These are phyloP conservation scores for Leccinum sublutescens DNA, from an alignment of 768 basidiomycete genomes.

Conservation along the genomic window DNA sequence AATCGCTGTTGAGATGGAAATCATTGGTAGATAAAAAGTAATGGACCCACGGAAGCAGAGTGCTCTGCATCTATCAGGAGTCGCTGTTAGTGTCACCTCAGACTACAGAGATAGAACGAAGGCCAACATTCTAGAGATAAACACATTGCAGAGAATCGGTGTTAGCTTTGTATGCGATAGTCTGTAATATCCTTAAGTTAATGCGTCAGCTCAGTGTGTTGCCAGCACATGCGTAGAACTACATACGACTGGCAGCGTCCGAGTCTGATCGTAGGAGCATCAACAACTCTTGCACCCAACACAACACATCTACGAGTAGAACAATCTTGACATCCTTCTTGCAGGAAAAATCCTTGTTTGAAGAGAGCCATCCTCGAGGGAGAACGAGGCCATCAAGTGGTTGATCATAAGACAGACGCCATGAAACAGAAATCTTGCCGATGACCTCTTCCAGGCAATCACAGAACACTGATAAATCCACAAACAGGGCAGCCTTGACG, in stretches of 20 bases:
- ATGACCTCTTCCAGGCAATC: constrained; percentile 51
- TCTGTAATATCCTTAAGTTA: neutral
- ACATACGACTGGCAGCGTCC: constrained; percentile 26
- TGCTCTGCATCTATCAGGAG: constrained; percentile 40
- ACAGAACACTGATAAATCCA: constrained; percentile 51
- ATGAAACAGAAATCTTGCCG: constrained; percentile 38
- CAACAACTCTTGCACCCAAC: constrained; percentile 25
- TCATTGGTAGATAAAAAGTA: neutral
- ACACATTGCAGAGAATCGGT: constrained; percentile 33
- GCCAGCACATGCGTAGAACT: neutral
- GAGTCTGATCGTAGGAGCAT: constrained; percentile 29
- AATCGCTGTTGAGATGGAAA: neutral
- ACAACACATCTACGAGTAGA: constrained; percentile 37
- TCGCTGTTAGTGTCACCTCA: neutral
- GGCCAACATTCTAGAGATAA: constrained; percentile 50
- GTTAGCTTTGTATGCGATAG: constrained; percentile 15
- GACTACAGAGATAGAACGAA: neutral
- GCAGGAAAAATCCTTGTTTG: constrained; percentile 12
- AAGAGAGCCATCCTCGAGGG: constrained; percentile 52
- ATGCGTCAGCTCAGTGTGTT: neutral
- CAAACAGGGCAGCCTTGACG: constrained; percentile 33
- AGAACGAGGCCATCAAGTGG: constrained; percentile 47
- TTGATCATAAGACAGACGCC: constrained; percentile 17
- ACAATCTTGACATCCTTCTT: constrained; percentile 30
- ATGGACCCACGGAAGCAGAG: constrained; percentile 45